Conservation (phyloP, 2,329 filamentous ascomycete species). For the Ceratocystis alfenasii region DNA sequence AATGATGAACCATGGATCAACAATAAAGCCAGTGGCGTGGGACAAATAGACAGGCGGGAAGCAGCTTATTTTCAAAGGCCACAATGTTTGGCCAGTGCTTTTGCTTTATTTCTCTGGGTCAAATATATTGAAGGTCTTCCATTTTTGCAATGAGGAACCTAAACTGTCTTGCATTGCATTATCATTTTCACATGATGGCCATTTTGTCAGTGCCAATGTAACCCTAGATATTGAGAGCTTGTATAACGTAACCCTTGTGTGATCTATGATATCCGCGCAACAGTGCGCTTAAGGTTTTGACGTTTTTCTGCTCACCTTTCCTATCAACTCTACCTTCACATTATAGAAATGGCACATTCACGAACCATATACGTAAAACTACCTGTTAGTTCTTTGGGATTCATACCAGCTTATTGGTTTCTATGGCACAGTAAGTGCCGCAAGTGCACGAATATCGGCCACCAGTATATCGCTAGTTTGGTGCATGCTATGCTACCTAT, state of each 20-base stretch:
- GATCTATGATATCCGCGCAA: too few relatives aligned
- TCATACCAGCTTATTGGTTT: not conserved
- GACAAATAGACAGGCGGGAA: not conserved
- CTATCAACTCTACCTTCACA: too few relatives aligned
- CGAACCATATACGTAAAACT: constrained; percentile 27
- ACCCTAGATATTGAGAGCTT: too few relatives aligned
- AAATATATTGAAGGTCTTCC: not conserved
- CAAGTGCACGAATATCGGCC: constrained; percentile 27
- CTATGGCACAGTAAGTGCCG: not conserved
- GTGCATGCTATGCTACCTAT: constrained; percentile 24
- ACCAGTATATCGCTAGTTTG: constrained; percentile 33
- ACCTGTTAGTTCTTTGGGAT: constrained; percentile 25
- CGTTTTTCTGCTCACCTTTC: too few relatives aligned
- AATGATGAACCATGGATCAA: not conserved
- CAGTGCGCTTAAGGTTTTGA: not conserved
- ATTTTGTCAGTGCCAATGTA: too few relatives aligned
- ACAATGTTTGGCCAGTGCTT: too few relatives aligned
- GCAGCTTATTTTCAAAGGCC: not conserved
- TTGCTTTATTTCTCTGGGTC: not conserved
- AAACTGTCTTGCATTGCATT: too few relatives aligned
- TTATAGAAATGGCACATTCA: constrained; percentile 17
- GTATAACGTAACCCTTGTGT: not conserved
- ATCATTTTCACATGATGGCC: constrained; percentile 2
- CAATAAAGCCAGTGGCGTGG: constrained; percentile 4
- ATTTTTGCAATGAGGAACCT: not conserved